Evolutionary conservation across 1,284 basidiomycete species (phyloP).

Genomic region (Ceratobasidium sp.): DNA sequence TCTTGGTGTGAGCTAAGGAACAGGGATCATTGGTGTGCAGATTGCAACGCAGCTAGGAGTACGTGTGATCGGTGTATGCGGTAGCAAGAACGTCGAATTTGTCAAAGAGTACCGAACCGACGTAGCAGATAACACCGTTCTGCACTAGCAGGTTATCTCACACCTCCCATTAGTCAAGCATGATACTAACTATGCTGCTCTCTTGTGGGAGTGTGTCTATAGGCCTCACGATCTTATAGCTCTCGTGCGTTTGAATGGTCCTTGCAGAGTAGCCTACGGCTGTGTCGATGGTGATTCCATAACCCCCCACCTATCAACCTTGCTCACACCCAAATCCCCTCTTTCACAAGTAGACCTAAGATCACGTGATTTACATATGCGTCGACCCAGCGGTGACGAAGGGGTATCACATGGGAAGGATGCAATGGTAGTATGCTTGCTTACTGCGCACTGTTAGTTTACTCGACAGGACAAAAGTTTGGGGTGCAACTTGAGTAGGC

Average conservation of each 20-base stretch:
- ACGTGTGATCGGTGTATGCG: constrained; percentile 9
- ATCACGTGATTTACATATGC: too few relatives aligned
- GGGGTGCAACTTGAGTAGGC: too few relatives aligned
- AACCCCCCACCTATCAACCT: constrained; percentile 13
- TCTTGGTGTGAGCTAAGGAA: constrained; percentile 18
- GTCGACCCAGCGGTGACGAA: too few relatives aligned
- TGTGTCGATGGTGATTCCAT: constrained; percentile 17
- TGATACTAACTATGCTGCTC: too few relatives aligned
- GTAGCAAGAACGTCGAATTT: constrained; percentile 22
- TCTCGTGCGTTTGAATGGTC: not conserved
- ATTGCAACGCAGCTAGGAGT: constrained; percentile 4
- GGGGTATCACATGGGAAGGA: too few relatives aligned
- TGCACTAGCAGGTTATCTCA: too few relatives aligned
- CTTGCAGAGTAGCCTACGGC: constrained; percentile 15
- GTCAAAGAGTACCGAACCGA: constrained; percentile 11
- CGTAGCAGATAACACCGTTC: too few relatives aligned
- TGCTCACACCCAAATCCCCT: constrained; percentile 4
- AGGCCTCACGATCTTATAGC: constrained; percentile 4
- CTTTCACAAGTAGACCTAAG: too few relatives aligned
- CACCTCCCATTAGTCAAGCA: too few relatives aligned
- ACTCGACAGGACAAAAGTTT: too few relatives aligned
- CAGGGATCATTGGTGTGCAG: constrained; percentile 51
- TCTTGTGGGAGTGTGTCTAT: constrained; percentile 8
- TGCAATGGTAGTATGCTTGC: too few relatives aligned
- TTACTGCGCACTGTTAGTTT: too few relatives aligned